Conservation (phyloP, 345 rosid genomes). For the Excoecaria agallocha region DNA sequence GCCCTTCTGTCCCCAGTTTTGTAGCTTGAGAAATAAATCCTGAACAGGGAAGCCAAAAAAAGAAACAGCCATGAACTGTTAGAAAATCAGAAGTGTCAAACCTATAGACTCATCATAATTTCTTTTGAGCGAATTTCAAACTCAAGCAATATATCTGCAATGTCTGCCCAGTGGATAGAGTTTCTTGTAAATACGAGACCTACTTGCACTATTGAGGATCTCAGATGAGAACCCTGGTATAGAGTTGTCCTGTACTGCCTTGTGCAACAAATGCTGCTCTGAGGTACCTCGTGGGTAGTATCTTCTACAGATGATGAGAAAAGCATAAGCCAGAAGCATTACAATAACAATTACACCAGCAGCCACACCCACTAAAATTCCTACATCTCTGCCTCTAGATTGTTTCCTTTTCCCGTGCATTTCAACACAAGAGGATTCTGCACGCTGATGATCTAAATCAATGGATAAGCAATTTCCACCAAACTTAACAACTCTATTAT, state of each 20-base stretch:
- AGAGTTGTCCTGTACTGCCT: conserved; percentile 44
- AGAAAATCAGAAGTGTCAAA: too few species aligned
- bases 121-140: background rate
- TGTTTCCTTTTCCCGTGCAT: conserved; percentile 30
- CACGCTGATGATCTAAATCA: conserved; percentile 41
- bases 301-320: conserved; percentile 37
- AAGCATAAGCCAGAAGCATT: conserved; percentile 38
- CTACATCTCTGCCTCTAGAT: conserved; percentile 34
- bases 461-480: conserved; percentile 61
- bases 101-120: background rate
- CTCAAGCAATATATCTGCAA: background rate
- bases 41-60: conserved; percentile 20
- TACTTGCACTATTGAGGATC: conserved; percentile 58
- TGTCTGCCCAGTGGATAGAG: background rate
- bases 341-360: conserved; percentile 33
- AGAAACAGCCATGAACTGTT: background rate
- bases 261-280: conserved; percentile 50
- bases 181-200: conserved; percentile 16
- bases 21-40: conserved; percentile 35
- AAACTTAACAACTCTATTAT: conserved; percentile 28
- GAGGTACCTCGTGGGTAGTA: conserved; percentile 39
- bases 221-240: conserved; percentile 50
- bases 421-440: conserved; percentile 48
- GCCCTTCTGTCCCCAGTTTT: conserved; percentile 29
- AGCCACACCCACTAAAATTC: conserved; percentile 40